Evolutionary conservation across 352 stramenopile species (phyloP).

Genomic region (Pythium dissotocum): DNA sequence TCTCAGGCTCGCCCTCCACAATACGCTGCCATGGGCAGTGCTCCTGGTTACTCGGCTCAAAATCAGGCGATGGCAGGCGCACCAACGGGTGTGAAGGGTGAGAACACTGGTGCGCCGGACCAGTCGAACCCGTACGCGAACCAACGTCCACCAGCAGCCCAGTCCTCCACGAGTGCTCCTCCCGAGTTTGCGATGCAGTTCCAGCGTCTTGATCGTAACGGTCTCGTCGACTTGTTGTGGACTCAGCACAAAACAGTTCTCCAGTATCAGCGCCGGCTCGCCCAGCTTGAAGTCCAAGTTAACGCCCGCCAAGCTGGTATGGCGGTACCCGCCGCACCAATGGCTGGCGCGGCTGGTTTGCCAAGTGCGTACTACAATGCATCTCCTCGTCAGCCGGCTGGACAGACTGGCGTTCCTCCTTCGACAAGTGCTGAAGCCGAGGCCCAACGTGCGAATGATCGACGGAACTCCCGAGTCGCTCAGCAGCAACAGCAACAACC

Average conservation of each 20-base stretch:
- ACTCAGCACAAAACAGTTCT: constrained; percentile 65
- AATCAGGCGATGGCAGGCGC: constrained; percentile 26
- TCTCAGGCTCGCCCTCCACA: constrained; percentile 17
- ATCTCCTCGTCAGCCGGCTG: constrained; percentile 24
- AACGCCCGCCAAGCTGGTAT: constrained; percentile 15
- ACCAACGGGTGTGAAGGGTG: constrained; percentile 25
- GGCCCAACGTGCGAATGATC: constrained; percentile 45
- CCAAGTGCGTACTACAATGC: constrained; percentile 42
- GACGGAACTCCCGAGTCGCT: constrained; percentile 28
- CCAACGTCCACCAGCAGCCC: constrained; percentile 17
- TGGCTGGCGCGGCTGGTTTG: constrained; percentile 4
- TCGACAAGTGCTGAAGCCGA: constrained; percentile 48
- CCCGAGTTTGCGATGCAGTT: constrained; percentile 70
- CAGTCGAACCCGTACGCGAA: constrained; percentile 33
- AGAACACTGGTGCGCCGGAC: constrained; percentile 12
- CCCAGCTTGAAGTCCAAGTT: constrained; percentile 57
- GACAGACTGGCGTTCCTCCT: constrained; percentile 27
- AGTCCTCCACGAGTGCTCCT: constrained; percentile 30
- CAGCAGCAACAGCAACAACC: constrained; percentile 17
- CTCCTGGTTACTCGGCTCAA: constrained; percentile 15
- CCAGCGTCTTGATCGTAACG: constrained; percentile 63
- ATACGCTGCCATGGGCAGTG: constrained; percentile 4
- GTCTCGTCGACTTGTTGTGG: constrained; percentile 74
- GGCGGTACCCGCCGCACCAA: constrained; percentile 8
- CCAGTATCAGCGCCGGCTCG: constrained; percentile 57